phyloP scores from a whole-genome alignment of 495 filamentous ascomycete genomes.

The Haplographium delicatum region DNA sequence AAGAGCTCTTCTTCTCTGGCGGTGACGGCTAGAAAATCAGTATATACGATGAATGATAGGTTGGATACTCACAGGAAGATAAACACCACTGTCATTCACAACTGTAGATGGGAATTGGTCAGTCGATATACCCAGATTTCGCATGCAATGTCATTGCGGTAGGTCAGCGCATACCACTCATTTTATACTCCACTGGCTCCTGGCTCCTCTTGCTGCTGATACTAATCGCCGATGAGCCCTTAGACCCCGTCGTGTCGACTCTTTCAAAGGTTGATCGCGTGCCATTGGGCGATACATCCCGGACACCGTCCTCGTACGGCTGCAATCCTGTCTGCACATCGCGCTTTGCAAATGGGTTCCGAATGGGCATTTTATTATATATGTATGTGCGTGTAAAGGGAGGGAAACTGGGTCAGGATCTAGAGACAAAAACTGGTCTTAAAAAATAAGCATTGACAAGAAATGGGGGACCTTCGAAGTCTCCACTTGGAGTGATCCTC shows the following conservation, averaged over 20 bases:
- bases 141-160: neutral
- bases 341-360: constrained; percentile 65
- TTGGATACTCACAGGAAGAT: constrained; percentile 68
- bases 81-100: constrained; percentile 94
- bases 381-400: no score
- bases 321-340: constrained; percentile 39
- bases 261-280: constrained; percentile 46
- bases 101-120: constrained; percentile 45
- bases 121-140: neutral
- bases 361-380: constrained; percentile 73
- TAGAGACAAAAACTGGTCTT: no score
- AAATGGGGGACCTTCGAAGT: no score
- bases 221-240: constrained; percentile 54
- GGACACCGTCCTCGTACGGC: constrained; percentile 48
- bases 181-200: constrained; percentile 71
- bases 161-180: constrained; percentile 58
- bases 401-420: no score
- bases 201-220: constrained; percentile 51
- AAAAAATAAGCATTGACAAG: no score
- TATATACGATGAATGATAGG: neutral
- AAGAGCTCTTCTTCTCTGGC: constrained; percentile 77
- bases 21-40: constrained; percentile 69
- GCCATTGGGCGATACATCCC: constrained; percentile 33
- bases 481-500: no score
- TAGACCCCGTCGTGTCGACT: constrained; percentile 50